These are phyloP conservation scores for Leonotis leonurus DNA, from an alignment of 257 asterid genomes.

Conservation along the genomic window DNA sequence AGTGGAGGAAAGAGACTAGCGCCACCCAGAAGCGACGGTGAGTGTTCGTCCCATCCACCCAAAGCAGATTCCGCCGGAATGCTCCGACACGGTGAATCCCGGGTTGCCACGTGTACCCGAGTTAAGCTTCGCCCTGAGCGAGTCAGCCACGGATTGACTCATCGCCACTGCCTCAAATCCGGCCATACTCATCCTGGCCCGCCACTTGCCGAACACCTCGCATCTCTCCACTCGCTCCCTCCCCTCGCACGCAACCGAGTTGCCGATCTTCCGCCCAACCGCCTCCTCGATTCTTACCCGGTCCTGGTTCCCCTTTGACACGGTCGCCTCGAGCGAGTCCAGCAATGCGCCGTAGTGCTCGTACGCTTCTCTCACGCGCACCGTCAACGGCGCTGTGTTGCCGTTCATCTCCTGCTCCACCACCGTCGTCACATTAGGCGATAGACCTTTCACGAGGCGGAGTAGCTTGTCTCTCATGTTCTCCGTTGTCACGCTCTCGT, in stretches of 20 bases:
- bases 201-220: conserved; percentile 85
- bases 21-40: conserved; percentile 92
- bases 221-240: conserved; percentile 84
- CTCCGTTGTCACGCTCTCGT: conserved; percentile 85
- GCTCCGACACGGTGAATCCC: conserved; percentile 66
- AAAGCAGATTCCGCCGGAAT: conserved; percentile 65
- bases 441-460: conserved; percentile 62
- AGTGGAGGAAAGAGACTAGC: conserved; percentile 27
- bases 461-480: conserved; percentile 65
- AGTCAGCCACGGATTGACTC: conserved; percentile 46
- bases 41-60: conserved; percentile 95
- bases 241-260: conserved; percentile 97
- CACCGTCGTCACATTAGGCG: conserved; percentile 63
- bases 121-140: conserved; percentile 49
- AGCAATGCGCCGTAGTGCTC: conserved; percentile 61
- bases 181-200: conserved; percentile 83
- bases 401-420: conserved; percentile 77
- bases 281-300: conserved; percentile 71
- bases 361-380: conserved; percentile 62
- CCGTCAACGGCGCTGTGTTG: conserved; percentile 60
- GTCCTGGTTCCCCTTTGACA: conserved; percentile 31
- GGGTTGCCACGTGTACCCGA: conserved; percentile 87
- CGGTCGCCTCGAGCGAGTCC: conserved; percentile 66
- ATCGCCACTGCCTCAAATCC: conserved; percentile 48
- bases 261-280: conserved; percentile 59